phyloP scores from a whole-genome alignment of 202 grass and related monocot species.

The Bolboschoenoplectus hybrid region DNA sequence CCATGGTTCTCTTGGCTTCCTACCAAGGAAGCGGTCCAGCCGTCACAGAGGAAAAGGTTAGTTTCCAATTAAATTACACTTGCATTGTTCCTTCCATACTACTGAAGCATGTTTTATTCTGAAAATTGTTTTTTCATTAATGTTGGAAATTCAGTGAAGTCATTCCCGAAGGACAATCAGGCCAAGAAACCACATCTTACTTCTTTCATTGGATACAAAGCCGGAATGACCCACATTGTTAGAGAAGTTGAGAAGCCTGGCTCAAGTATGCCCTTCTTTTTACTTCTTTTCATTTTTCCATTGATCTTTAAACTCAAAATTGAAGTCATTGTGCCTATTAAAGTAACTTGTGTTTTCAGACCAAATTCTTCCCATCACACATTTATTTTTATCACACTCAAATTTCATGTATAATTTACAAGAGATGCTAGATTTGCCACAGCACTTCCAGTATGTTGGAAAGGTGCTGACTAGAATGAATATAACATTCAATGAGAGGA shows the following conservation, averaged over 20 bases:
- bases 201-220: conserved; percentile 85
- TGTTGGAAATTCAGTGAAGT: conserved; percentile 45
- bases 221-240: conserved; percentile 93
- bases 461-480: neutral
- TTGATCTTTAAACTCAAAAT: neutral
- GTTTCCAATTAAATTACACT: neutral
- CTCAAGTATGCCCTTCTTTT: conserved; percentile 60
- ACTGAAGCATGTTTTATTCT: conserved; percentile 9
- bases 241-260: conserved; percentile 90
- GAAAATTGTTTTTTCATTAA: neutral
- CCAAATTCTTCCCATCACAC: neutral
- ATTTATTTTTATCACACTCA: no score
- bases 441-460: neutral
- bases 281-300: neutral
- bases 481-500: neutral
- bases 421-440: no score
- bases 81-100: neutral
- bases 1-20: conserved; percentile 54
- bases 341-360: neutral
- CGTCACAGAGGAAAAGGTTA: conserved; percentile 55
- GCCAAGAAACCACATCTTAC: conserved; percentile 61
- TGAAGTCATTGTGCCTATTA: neutral
- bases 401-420: no score
- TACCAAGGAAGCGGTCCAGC: conserved; percentile 44
- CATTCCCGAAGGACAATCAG: conserved; percentile 58